Base-by-base conservation (phyloP, 2,329 filamentous ascomycete species). In the Dactylellina haptotyla region DNA sequence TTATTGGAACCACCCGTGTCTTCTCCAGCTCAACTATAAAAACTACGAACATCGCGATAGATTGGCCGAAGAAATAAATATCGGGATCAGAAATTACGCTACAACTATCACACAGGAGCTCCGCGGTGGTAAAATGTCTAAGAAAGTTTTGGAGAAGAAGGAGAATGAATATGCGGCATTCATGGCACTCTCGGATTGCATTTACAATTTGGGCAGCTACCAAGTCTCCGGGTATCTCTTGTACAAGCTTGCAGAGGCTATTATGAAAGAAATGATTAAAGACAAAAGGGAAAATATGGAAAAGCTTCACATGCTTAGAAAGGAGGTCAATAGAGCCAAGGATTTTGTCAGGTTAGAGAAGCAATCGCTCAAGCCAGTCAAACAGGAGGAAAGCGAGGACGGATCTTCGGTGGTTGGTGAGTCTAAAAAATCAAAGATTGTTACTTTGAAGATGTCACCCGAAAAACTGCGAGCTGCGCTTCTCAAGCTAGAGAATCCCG, bases 21-120 rank as follows among this genome's bases (percentile, higher is more conserved):
- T 62, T 1, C 10, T 50, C 4, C 3, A n/a, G 1, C 61, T 65
- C 34, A 56, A 72, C 20, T 53, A 65, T n/a, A 18, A 16, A 12
- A 8, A 25, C 10, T 14, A 45, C 18, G 59, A 65, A 0, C 51
- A 37, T 14, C 30, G n/a, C 14, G 23, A 65, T 6, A 23, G 51
- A n/a, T 37, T 72, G 1, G 26, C 45, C 1, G 67, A 72, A 26
- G 59, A 72, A 41, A 41, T 72, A 34, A 72, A 72, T 18, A 72
- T 72, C 14, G 43, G 48, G 2, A 30, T 72, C 12, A 43, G 67
- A 28, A 54, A 54, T 18, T 61, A 65, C 14, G 67, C 59, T 2
- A 59, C 67, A 1, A 6, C 1, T 2, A 18, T 72, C 45, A 41
- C 48, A 2, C 14, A 54, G 1, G 26, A 12, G 10, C 23, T 72